Base-by-base conservation (phyloP, 1,284 basidiomycete species). In the Mycena citricolor region DNA sequence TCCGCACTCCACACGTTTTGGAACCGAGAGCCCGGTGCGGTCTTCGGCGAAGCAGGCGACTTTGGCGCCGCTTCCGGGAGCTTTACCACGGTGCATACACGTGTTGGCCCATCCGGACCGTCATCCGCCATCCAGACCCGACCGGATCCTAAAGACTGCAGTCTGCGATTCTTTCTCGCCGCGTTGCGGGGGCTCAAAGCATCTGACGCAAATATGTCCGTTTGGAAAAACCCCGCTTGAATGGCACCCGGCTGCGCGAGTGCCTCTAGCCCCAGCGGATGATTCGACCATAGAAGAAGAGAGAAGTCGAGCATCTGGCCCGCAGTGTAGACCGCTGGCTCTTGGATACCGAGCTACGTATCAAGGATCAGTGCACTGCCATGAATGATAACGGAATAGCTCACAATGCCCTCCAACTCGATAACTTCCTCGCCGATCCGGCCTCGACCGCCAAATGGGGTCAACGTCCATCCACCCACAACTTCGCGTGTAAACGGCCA, bases 381-480 rank as follows among this genome's bases (percentile, higher is more conserved):
- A 16, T 42, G 8, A 16, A 14, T 31, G 17, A n/a, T 13, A 14
- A 24, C 5, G 5, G 25, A n/a, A n/a, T n/a, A 8, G 42, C 42
- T 19, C 17, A 49, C 47, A n/a, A 48, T 48, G 20, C 51, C 51
- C 38, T 50, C 51, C 10, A 53, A 11, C 25, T 53, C 48, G 2
- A 53, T 42, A 10, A 50, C 5, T 30, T 53, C 48, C 19, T 53
- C 48, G 14, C 44, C 44, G 10, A 53, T 24, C 8, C 44, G 39
- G 2, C 48, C 51, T 20, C 51, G 30, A 1, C 51, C 51, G 3
- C 51, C 48, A 32, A 53, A 50, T 10, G 47, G 47, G 21, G 51
- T 53, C 8, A 53, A 30, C 10, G 43, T 53, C 51, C 44, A 53
- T 10, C 51, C 47, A 14, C 47, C 47, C 5, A 53, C 44, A 4